Conservation (phyloP, 371 early-diverging fungal species). For the Cokeromyces recurvatus region DNA sequence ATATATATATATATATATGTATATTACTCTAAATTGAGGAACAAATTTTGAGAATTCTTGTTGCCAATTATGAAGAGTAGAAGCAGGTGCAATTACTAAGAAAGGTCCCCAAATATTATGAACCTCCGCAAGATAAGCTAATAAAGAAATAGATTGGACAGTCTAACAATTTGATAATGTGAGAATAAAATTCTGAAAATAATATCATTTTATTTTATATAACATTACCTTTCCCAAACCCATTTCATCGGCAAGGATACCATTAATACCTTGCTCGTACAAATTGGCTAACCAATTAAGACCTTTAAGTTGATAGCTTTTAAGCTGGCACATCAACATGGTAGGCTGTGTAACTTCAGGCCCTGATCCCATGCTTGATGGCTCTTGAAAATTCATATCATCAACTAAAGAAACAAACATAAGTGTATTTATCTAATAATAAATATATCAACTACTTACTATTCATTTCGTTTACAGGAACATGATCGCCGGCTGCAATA, state of each 20-base stretch:
- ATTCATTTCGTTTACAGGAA: slow-evolving; percentile 50
- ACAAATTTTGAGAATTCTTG: slow-evolving; percentile 91
- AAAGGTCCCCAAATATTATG: slow-evolving; percentile 96
- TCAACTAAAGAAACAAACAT: slow-evolving; percentile 42
- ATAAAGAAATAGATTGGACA: slow-evolving; percentile 91
- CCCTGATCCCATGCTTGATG: slow-evolving; percentile 69
- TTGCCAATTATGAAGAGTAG: slow-evolving; percentile 98
- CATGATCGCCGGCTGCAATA: slow-evolving; percentile 36
- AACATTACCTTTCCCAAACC: slow-evolving; percentile 78
- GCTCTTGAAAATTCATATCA: slow-evolving; percentile 81
- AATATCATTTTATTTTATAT: no score
- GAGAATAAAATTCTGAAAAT: not conserved
- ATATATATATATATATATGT: not conserved
- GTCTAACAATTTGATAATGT: slow-evolving; percentile 53
- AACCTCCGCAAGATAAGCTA: slow-evolving; percentile 86
- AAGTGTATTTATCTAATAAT: no score
- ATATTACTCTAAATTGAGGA: slow-evolving; percentile 75
- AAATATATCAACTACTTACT: slow-evolving; percentile 29
- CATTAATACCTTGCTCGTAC: slow-evolving; percentile 97
- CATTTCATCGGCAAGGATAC: slow-evolving; percentile 98
- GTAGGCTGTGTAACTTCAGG: slow-evolving; percentile 78
- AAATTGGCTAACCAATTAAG: slow-evolving; percentile 97
- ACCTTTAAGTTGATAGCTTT: slow-evolving; percentile 97
- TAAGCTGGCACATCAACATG: slow-evolving; percentile 87
- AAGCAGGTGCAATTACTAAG: slow-evolving; percentile 93